Percentiles rank a stretch among this genome's conserved stretches.
phyloP scores from a whole-genome alignment of 495 filamentous ascomycete genomes.

The Pseudevernia furfuracea region DNA sequence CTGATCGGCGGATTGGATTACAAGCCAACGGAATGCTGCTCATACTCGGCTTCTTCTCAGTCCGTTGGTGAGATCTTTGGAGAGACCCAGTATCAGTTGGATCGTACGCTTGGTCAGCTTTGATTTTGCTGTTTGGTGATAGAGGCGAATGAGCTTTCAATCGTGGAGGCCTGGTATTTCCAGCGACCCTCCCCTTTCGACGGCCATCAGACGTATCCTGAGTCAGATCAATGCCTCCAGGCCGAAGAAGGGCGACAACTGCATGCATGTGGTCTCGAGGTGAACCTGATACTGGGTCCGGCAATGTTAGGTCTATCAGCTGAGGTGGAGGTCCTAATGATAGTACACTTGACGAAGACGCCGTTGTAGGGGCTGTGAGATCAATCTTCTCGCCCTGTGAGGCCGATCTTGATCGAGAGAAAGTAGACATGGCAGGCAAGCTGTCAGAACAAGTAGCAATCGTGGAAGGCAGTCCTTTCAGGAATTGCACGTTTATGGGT shows the following conservation, averaged over 20 bases:
- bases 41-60: neutral
- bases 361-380: neutral
- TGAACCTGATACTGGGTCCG: neutral
- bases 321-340: neutral
- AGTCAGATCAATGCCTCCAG: neutral
- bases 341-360: neutral
- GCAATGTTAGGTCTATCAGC: slow-evolving; percentile 3
- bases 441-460: neutral
- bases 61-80: neutral
- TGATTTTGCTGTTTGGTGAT: neutral
- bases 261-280: slow-evolving; percentile 10
- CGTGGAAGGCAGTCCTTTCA: neutral
- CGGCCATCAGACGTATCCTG: neutral
- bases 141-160: neutral
- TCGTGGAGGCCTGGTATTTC: neutral
- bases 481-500: neutral
- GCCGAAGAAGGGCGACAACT: slow-evolving; percentile 6
- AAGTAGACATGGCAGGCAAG: neutral
- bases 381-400: neutral
- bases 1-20: neutral
- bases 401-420: neutral
- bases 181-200: neutral
- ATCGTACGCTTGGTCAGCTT: neutral
- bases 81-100: neutral
- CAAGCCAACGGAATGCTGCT: neutral